These are phyloP conservation scores for Yarrowia galli DNA, from an alignment of 1,139 yeast genomes.

Conservation along the genomic window DNA sequence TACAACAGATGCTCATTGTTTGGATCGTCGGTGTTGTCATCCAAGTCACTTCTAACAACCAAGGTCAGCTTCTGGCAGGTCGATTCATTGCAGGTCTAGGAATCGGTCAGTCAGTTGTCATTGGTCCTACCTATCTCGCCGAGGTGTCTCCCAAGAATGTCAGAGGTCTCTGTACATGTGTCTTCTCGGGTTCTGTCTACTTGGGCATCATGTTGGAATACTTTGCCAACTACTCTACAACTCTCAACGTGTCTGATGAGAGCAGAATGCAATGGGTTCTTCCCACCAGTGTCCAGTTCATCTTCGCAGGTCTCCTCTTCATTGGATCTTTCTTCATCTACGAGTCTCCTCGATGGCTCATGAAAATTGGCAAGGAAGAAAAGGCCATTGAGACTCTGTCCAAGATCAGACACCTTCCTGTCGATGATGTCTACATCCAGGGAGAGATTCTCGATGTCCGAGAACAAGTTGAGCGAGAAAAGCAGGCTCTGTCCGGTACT, in stretches of 20 bases:
- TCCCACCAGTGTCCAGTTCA: slow-evolving; percentile 60
- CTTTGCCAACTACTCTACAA: slow-evolving; percentile 69
- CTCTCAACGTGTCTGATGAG: slow-evolving; percentile 50
- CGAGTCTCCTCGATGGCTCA: slow-evolving; percentile 78
- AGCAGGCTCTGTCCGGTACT: slow-evolving; percentile 63
- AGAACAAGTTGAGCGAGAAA: slow-evolving; percentile 70
- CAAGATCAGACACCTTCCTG: slow-evolving; percentile 64
- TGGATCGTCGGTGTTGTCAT: slow-evolving; percentile 61
- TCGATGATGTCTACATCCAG: slow-evolving; percentile 65
- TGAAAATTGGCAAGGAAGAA: slow-evolving; percentile 61
- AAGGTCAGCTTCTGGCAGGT: slow-evolving; percentile 56
- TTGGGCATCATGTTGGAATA: slow-evolving; percentile 73
- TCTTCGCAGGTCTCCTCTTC: slow-evolving; percentile 55
- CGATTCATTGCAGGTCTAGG: slow-evolving; percentile 65
- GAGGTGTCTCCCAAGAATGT: slow-evolving; percentile 73
- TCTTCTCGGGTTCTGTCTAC: slow-evolving; percentile 73
- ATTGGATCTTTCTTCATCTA: slow-evolving; percentile 73
- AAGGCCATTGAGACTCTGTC: slow-evolving; percentile 69
- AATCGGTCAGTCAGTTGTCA: slow-evolving; percentile 71
- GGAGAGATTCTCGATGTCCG: slow-evolving; percentile 66
- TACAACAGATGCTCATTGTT: slow-evolving; percentile 56
- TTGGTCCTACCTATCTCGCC: slow-evolving; percentile 71
- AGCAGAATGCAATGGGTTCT: slow-evolving; percentile 70
- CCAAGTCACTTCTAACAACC: slow-evolving; percentile 57
- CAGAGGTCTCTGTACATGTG: slow-evolving; percentile 71